Evolutionary conservation across 768 basidiomycete species (phyloP).

Genomic region (Mycena polygramma): DNA sequence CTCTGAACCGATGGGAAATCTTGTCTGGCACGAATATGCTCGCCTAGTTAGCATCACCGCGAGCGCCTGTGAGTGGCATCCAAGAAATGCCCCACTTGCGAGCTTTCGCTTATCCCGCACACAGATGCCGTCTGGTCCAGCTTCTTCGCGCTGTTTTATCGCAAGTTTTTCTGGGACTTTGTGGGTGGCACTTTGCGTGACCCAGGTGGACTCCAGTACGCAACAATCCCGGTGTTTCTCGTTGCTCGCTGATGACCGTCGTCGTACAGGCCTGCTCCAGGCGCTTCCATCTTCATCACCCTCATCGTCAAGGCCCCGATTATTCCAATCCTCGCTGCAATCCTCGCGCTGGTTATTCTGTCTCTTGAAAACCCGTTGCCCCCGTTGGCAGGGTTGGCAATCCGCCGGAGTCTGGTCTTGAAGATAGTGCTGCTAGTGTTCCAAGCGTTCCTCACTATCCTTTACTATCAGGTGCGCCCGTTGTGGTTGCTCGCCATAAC

Average conservation of each 20-base stretch:
- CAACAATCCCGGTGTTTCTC: neutral
- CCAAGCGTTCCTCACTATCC: conserved; percentile 70
- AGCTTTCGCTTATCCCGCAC: conserved; percentile 26
- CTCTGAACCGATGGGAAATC: conserved; percentile 73
- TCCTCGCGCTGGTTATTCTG: conserved; percentile 70
- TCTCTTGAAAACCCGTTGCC: conserved; percentile 82
- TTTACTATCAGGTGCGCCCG: conserved; percentile 82
- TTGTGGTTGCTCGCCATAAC: neutral
- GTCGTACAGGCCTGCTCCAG: conserved; percentile 66
- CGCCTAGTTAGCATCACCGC: conserved; percentile 78
- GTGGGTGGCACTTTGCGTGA: conserved; percentile 82
- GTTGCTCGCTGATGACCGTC: conserved; percentile 14
- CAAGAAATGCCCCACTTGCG: neutral
- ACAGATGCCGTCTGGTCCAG: conserved; percentile 85
- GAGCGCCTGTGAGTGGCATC: conserved; percentile 69
- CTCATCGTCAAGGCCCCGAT: conserved; percentile 85
- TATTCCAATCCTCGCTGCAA: conserved; percentile 76
- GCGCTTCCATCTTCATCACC: conserved; percentile 71
- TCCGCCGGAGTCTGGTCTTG: conserved; percentile 76
- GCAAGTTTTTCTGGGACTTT: conserved; percentile 98
- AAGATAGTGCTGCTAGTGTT: conserved; percentile 74
- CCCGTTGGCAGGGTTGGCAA: conserved; percentile 61
- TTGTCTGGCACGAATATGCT: conserved; percentile 86
- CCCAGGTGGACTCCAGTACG: conserved; percentile 86
- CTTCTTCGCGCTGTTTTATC: conserved; percentile 85